Base-by-base conservation (phyloP, 2,329 filamentous ascomycete genomes). In the Penicillium oxalicum region DNA sequence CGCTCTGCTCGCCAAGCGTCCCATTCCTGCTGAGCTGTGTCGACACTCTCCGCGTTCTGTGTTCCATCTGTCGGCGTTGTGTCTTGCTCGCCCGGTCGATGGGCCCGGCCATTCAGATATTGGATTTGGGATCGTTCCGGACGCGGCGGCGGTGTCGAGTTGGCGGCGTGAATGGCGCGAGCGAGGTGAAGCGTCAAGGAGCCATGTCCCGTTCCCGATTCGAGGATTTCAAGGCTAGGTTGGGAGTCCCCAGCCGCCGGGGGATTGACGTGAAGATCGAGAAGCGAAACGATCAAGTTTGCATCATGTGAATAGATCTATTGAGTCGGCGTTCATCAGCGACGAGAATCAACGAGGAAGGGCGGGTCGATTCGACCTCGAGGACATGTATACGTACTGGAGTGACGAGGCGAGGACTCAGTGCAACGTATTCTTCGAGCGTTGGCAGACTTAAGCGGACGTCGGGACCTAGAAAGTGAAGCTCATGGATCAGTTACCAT, bases 121-220 rank as follows among this genome's bases (percentile, higher is more conserved):
- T 58, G 56, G n/a, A 64, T 60, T 49, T 68, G 68, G 4, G 62
- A 66, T 42, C 47, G 54, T 4, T 34, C 52, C 28, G 74, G 73
- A 12, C 76, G 64, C 11, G 66, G 60, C 0, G 77, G 75, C 5
- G 77, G 70, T 3, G 74, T 68, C 2, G 79, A 70, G 60, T 91
- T 91, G 13, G 82, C 85, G 39, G 80, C 87, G 62, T 91, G 85
- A 40, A 93, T 80, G 2, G 87, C 86, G 45, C 86, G 79, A 28
- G 87, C 83, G 24, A 93, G 75, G 61, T 91, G 81, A 4, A 93
- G 69, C 0, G 87, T 91, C 49, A 93, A 69, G 32, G 84, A 83
- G 49, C 88, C 88, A 74, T 91, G 87, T n/a, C 88, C 88, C 3
- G 88, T 93, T 12, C 88, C 88, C 40, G 87, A 87, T 68, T 93